These are phyloP conservation scores for Lojkania enalia DNA, from an alignment of 2,329 filamentous ascomycete species.

Conservation along the genomic window DNA sequence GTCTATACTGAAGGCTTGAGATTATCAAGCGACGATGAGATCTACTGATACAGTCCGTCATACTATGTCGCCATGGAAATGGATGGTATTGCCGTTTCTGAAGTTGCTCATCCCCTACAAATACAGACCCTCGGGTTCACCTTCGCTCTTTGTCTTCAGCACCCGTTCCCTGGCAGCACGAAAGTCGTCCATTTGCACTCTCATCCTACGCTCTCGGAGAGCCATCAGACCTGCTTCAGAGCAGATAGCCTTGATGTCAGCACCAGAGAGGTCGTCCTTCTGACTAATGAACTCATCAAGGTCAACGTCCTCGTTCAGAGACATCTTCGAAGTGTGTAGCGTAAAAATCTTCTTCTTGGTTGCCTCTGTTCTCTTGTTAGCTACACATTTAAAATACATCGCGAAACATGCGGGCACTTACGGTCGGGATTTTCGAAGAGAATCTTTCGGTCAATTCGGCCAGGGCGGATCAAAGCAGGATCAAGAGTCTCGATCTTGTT, in stretches of 20 bases:
- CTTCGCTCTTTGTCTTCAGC: constrained; percentile 97
- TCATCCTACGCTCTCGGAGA: constrained; percentile 91
- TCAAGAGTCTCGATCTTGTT: constrained; percentile 99
- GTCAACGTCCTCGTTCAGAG: constrained; percentile 91
- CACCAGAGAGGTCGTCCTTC: constrained; percentile 95
- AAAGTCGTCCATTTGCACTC: constrained; percentile 99
- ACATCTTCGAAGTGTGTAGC: constrained; percentile 99
- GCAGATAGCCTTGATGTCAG: constrained; percentile 98
- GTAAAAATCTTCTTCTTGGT: constrained; percentile 98
- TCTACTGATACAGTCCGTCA: constrained; percentile 15
- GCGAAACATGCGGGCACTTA: constrained; percentile 44
- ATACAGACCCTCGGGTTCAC: constrained; percentile 97
- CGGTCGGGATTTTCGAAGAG: constrained; percentile 72
- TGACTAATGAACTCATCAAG: constrained; percentile 97
- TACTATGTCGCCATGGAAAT: background rate
- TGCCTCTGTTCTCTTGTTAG: constrained; percentile 74
- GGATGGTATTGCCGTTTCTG: no score
- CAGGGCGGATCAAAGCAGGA: constrained; percentile 91
- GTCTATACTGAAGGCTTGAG: background rate
- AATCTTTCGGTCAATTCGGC: constrained; percentile 98
- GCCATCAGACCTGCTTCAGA: constrained; percentile 95
- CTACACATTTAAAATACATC: background rate
- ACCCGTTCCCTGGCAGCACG: constrained; percentile 88
- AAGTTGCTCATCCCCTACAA: constrained; percentile 79
- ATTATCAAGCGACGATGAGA: background rate